These are phyloP conservation scores for Hyaloperonospora arabidopsidis DNA, from an alignment of 352 stramenopile species.

Conservation along the genomic window DNA sequence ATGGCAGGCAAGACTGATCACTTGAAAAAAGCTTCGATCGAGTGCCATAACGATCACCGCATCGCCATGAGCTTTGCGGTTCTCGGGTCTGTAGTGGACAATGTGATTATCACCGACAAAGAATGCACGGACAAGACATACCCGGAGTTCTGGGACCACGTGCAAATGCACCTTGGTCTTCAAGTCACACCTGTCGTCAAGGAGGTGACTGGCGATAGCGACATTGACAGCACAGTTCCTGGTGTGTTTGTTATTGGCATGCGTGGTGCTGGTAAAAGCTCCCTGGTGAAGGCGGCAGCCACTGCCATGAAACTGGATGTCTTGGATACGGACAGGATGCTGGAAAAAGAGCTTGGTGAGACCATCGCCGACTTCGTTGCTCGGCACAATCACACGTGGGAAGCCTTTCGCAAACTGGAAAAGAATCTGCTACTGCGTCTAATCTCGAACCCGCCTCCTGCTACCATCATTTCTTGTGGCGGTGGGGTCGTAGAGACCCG, in stretches of 20 bases:
- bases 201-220: slow-evolving; percentile 10
- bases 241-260: slow-evolving; percentile 83
- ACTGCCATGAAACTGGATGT: slow-evolving; percentile 42
- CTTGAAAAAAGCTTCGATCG: slow-evolving; percentile 54
- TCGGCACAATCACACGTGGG: slow-evolving; percentile 52
- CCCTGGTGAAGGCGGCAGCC: slow-evolving; percentile 50
- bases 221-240: slow-evolving; percentile 19
- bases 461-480: slow-evolving; percentile 77
- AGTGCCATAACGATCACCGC: slow-evolving; percentile 95
- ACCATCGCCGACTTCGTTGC: slow-evolving; percentile 66
- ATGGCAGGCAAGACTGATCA: slow-evolving; percentile 41
- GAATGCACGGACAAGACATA: slow-evolving; percentile 98
- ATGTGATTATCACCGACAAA: slow-evolving; percentile 95
- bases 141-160: slow-evolving; percentile 92
- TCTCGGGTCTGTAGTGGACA: slow-evolving; percentile 82
- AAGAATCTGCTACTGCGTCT: slow-evolving; percentile 51
- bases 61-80: slow-evolving; percentile 98
- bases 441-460: slow-evolving; percentile 42
- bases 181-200: slow-evolving; percentile 42
- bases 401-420: slow-evolving; percentile 67
- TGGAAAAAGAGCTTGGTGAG: slow-evolving; percentile 60
- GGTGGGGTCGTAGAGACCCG: slow-evolving; percentile 76
- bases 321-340: slow-evolving; percentile 71
- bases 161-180: slow-evolving; percentile 55
- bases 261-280: slow-evolving; percentile 82